A percentile compares a stretch with the other conserved stretches of the same genome.
Conservation (phyloP, 2,329 filamentous ascomycete species). For the Xylaria arbuscula region DNA sequence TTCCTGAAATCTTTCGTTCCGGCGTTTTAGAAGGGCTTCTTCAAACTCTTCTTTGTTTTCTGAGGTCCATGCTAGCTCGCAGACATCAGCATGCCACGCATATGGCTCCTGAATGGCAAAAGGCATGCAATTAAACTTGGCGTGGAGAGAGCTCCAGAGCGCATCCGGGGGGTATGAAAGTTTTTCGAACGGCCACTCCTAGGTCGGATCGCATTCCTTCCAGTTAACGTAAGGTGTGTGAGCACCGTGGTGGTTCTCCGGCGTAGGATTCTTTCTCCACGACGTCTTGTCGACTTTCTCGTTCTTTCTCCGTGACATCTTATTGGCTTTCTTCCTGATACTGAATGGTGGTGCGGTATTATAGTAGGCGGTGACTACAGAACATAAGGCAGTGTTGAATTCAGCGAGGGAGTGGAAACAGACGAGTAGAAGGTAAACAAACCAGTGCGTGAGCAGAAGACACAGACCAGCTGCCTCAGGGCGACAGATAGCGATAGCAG, state of each 20-base stretch:
- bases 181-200: slow-evolving; percentile 10
- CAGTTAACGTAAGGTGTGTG: slow-evolving; percentile 6
- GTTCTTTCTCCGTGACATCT: not conserved
- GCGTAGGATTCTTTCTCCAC: slow-evolving; percentile 2
- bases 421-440: not conserved
- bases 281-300: not conserved
- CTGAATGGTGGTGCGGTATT: not conserved
- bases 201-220: not conserved
- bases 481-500: not conserved
- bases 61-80: not conserved
- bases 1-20: slow-evolving; percentile 26
- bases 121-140: slow-evolving; percentile 25
- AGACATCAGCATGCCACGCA: slow-evolving; percentile 20
- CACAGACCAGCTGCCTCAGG: not conserved
- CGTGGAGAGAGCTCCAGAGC: slow-evolving; percentile 20
- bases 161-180: slow-evolving; percentile 13
- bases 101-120: slow-evolving; percentile 25
- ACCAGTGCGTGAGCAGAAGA: not conserved
- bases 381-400: not conserved
- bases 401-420: not conserved
- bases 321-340: not conserved
- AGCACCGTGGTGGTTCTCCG: not conserved
- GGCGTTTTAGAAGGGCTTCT: slow-evolving; percentile 8
- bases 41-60: slow-evolving; percentile 23
- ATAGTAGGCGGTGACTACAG: not conserved